Percentiles rank a stretch among this genome's conserved stretches.
These are phyloP conservation scores for Botrytis pseudocinerea DNA, from an alignment of 2,329 filamentous ascomycete species.

Conservation along the genomic window DNA sequence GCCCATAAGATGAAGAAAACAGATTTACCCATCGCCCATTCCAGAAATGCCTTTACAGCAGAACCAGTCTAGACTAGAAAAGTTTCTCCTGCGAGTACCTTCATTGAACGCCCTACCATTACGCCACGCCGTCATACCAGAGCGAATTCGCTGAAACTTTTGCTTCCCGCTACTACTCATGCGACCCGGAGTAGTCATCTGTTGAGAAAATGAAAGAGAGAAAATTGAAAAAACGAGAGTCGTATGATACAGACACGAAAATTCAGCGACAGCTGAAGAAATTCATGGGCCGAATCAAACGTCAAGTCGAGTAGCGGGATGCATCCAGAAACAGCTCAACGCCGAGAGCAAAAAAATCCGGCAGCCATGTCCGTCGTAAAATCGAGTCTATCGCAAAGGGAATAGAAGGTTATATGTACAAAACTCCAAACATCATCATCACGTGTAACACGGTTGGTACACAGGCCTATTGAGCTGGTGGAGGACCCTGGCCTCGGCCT, in stretches of 20 bases:
- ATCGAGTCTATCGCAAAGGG: slow-evolving; percentile 38
- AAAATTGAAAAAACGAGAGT: slow-evolving; percentile 35
- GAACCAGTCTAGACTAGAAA: slow-evolving; percentile 34
- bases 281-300: slow-evolving; percentile 29
- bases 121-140: slow-evolving; percentile 40
- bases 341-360: slow-evolving; percentile 31
- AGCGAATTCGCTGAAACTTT: slow-evolving; percentile 41
- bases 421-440: slow-evolving; percentile 32
- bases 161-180: slow-evolving; percentile 37
- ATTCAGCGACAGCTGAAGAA: slow-evolving; percentile 29
- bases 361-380: slow-evolving; percentile 27
- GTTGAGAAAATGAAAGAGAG: slow-evolving; percentile 29
- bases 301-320: slow-evolving; percentile 25
- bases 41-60: slow-evolving; percentile 38
- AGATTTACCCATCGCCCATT: slow-evolving; percentile 37
- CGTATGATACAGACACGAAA: slow-evolving; percentile 42
- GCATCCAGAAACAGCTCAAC: slow-evolving; percentile 28
- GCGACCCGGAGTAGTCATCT: slow-evolving; percentile 34
- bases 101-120: slow-evolving; percentile 33
- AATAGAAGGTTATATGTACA: slow-evolving; percentile 41
- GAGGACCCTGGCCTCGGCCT: slow-evolving; percentile 38
- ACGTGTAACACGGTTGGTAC: slow-evolving; percentile 19
- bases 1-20: slow-evolving; percentile 29
- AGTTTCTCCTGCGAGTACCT: slow-evolving; percentile 34
- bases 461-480: slow-evolving; percentile 37